Percentiles rank a stretch among this genome's conserved stretches.
Conservation (phyloP, 2,329 filamentous ascomycete species). For the Podosphaera fusca region DNA sequence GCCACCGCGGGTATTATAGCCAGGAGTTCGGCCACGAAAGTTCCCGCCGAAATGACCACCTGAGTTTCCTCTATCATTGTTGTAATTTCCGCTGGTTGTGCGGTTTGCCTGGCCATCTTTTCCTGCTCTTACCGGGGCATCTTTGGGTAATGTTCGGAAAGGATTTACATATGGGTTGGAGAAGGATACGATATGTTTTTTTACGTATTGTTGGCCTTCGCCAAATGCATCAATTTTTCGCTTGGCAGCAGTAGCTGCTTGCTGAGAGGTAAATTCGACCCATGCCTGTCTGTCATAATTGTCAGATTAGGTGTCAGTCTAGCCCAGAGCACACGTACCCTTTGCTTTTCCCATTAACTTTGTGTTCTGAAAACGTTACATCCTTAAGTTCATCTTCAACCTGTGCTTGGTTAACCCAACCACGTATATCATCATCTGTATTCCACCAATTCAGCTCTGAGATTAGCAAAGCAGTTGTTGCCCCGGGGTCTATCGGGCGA, state of each 20-base stretch:
- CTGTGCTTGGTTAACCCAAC: conserved; percentile 58
- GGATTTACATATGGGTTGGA: conserved; percentile 59
- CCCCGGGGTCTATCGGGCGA: conserved; percentile 32
- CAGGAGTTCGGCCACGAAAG: conserved; percentile 26
- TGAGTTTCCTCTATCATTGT: conserved; percentile 20
- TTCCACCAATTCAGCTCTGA: conserved; percentile 94
- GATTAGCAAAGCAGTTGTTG: conserved; percentile 53
- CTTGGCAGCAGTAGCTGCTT: conserved; percentile 71
- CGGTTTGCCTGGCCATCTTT: conserved; percentile 37
- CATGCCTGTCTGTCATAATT: conserved; percentile 37
- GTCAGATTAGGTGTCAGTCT: conserved; percentile 3
- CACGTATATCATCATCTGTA: conserved; percentile 81
- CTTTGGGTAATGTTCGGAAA: conserved; percentile 78
- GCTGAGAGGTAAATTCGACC: conserved; percentile 60
- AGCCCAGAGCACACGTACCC: conserved; percentile 33
- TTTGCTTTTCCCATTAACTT: conserved; percentile 97
- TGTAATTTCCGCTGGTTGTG: conserved; percentile 25
- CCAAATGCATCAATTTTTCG: conserved; percentile 47
- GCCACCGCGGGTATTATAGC: conserved; percentile 20
- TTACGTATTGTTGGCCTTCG: conserved; percentile 28
- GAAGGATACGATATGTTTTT: conserved; percentile 51
- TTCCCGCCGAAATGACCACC: conserved; percentile 18
- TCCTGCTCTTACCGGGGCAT: conserved; percentile 47
- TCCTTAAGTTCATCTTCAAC: conserved; percentile 75
- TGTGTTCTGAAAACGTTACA: conserved; percentile 92